Evolutionary conservation across 768 basidiomycete genomes (phyloP).

Genomic region (Hemileccinum impolitum): DNA sequence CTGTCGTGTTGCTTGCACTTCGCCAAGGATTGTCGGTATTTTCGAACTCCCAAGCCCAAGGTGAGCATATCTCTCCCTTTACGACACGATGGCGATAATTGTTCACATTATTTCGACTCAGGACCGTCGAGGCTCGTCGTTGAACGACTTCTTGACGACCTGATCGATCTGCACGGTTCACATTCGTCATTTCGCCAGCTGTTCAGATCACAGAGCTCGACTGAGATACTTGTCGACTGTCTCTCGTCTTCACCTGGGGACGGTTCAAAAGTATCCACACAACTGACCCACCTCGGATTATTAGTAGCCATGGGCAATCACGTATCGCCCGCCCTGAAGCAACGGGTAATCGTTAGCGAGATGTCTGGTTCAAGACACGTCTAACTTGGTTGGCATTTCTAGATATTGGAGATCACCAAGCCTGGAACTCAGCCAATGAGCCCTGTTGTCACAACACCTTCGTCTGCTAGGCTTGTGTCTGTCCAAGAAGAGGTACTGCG

Average conservation of each 20-base stretch:
- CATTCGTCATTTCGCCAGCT: slow-evolving; percentile 65
- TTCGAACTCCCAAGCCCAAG: slow-evolving; percentile 17
- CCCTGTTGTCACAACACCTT: not conserved
- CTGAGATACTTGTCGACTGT: slow-evolving; percentile 62
- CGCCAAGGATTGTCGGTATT: slow-evolving; percentile 49
- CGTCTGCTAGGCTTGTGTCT: slow-evolving; percentile 15
- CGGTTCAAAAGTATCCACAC: slow-evolving; percentile 47
- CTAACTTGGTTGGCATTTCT: not conserved
- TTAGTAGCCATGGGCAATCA: slow-evolving; percentile 63
- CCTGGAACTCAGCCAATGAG: slow-evolving; percentile 9
- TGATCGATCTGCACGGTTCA: slow-evolving; percentile 66
- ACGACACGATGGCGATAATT: not conserved
- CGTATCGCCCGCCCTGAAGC: slow-evolving; percentile 63
- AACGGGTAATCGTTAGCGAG: slow-evolving; percentile 51
- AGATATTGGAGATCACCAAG: slow-evolving; percentile 62
- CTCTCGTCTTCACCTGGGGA: slow-evolving; percentile 44
- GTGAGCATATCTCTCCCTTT: not conserved
- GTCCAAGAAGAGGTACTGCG: slow-evolving; percentile 42
- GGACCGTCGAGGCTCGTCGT: slow-evolving; percentile 21
- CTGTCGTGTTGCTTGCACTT: slow-evolving; percentile 68
- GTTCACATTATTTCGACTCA: slow-evolving; percentile 2
- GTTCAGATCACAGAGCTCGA: slow-evolving; percentile 70
- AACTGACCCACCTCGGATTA: slow-evolving; percentile 65
- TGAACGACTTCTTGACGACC: slow-evolving; percentile 52
- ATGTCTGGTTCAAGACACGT: not conserved